Conservation (phyloP, 2,329 filamentous ascomycete species). For the Capronia americana region DNA sequence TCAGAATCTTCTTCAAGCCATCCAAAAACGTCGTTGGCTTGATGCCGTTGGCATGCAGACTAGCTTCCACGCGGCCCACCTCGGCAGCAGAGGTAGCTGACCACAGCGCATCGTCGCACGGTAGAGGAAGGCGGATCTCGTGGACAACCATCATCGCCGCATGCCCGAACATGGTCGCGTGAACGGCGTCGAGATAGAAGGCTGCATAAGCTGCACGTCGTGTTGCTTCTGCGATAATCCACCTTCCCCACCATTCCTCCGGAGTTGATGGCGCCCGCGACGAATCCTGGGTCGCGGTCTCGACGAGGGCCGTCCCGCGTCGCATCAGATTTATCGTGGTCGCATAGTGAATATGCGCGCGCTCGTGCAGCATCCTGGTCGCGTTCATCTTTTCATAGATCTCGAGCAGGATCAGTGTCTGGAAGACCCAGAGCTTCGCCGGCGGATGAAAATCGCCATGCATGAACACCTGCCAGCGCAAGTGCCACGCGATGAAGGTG, state of each 20-base stretch:
- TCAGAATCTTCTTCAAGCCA: conserved; percentile 85
- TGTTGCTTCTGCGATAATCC: conserved; percentile 93
- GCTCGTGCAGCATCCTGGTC: conserved; percentile 86
- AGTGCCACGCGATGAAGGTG: conserved; percentile 87
- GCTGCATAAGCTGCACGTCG: conserved; percentile 88
- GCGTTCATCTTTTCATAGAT: conserved; percentile 98
- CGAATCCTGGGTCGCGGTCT: conserved; percentile 59
- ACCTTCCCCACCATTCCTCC: conserved; percentile 93
- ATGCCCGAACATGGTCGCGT: conserved; percentile 97
- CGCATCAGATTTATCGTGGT: conserved; percentile 96
- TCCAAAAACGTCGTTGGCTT: conserved; percentile 89
- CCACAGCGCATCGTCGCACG: conserved; percentile 93
- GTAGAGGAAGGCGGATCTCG: conserved; percentile 87
- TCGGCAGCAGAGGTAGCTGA: conserved; percentile 85
- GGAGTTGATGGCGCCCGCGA: conserved; percentile 68
- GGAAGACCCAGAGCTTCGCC: conserved; percentile 95
- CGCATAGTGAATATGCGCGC: conserved; percentile 94
- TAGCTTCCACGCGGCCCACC: conserved; percentile 81
- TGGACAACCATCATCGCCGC: conserved; percentile 96
- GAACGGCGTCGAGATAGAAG: conserved; percentile 92
- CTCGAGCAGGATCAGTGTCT: conserved; percentile 85
- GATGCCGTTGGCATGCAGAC: conserved; percentile 77
- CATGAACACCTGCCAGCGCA: conserved; percentile 94
- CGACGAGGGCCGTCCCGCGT: conserved; percentile 77
- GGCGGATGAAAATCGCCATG: conserved; percentile 86